These are phyloP conservation scores for Phlyctochytrium bullatum DNA, from an alignment of 192 early-diverging fungal species.

Conservation along the genomic window DNA sequence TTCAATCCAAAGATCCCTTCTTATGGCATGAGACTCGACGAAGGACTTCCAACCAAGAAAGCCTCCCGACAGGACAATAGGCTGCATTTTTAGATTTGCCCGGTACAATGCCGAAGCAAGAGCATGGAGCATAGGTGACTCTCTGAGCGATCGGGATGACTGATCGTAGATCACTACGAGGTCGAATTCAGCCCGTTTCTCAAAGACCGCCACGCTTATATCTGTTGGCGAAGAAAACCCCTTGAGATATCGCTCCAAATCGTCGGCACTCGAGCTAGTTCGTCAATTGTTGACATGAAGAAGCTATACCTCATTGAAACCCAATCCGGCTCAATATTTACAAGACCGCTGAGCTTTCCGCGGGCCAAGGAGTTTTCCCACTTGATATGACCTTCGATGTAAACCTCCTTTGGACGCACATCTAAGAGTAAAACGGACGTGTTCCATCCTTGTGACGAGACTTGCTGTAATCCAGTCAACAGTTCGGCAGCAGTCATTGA, in stretches of 20 bases:
- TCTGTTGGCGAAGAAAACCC: slow-evolving; percentile 57
- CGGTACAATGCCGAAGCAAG: slow-evolving; percentile 64
- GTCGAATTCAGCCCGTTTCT: slow-evolving; percentile 62
- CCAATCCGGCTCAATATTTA: slow-evolving; percentile 75
- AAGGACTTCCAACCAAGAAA: slow-evolving; percentile 71
- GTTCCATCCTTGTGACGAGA: slow-evolving; percentile 10
- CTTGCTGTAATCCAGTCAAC: slow-evolving; percentile 17
- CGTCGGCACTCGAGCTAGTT: slow-evolving; percentile 10
- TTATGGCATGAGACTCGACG: slow-evolving; percentile 47
- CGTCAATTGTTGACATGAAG: neutral
- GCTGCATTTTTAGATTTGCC: slow-evolving; percentile 49
- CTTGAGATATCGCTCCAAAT: slow-evolving; percentile 44
- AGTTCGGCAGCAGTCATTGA: slow-evolving; percentile 18
- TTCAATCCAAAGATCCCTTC: slow-evolving; percentile 35
- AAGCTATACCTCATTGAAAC: slow-evolving; percentile 46
- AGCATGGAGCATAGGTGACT: slow-evolving; percentile 47
- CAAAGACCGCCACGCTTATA: slow-evolving; percentile 61
- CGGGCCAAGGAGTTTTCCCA: slow-evolving; percentile 29
- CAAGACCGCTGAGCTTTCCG: slow-evolving; percentile 36
- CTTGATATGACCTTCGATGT: slow-evolving; percentile 64
- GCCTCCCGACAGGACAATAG: slow-evolving; percentile 75
- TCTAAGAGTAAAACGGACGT: slow-evolving; percentile 66
- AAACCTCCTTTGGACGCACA: slow-evolving; percentile 70
- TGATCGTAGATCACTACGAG: slow-evolving; percentile 73
- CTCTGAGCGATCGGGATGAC: slow-evolving; percentile 35